These are phyloP conservation scores for Parascedosporium putredinis DNA, from an alignment of 2,329 filamentous ascomycete species.

Conservation along the genomic window DNA sequence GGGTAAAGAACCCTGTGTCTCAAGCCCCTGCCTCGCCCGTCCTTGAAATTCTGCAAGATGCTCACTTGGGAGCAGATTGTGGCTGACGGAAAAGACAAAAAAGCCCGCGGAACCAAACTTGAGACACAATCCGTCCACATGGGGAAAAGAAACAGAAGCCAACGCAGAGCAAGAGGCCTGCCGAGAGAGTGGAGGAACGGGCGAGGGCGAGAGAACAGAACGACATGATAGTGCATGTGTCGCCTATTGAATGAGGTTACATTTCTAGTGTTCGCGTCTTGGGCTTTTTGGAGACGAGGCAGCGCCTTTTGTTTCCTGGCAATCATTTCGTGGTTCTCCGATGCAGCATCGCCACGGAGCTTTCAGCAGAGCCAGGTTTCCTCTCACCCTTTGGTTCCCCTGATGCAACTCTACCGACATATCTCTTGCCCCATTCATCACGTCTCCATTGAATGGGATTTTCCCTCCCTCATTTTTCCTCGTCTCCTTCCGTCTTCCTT, in stretches of 20 bases:
- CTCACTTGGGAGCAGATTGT: not conserved
- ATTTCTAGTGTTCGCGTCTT: no score
- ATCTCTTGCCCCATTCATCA: not conserved
- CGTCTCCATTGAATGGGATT: no score
- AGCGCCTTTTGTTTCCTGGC: no score
- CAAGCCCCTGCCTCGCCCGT: not conserved
- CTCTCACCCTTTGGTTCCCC: not conserved
- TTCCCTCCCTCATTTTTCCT: not conserved
- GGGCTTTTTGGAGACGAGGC: no score
- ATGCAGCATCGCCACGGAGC: not conserved
- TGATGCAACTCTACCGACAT: not conserved
- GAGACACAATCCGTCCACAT: not conserved
- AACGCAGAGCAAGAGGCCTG: not conserved
- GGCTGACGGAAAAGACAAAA: no score
- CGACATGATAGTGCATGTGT: no score
- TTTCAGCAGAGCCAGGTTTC: not conserved
- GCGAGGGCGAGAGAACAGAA: no score
- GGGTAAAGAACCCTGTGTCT: not conserved
- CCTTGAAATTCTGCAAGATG: not conserved
- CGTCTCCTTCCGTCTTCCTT: not conserved
- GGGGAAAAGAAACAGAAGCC: not conserved
- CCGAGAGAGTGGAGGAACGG: not conserved
- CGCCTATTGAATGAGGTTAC: no score
- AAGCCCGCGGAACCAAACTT: conserved; percentile 1
- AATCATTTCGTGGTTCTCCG: not conserved